Conservation (phyloP, 495 filamentous ascomycete genomes). For the Thermothielavioides terrestris region DNA sequence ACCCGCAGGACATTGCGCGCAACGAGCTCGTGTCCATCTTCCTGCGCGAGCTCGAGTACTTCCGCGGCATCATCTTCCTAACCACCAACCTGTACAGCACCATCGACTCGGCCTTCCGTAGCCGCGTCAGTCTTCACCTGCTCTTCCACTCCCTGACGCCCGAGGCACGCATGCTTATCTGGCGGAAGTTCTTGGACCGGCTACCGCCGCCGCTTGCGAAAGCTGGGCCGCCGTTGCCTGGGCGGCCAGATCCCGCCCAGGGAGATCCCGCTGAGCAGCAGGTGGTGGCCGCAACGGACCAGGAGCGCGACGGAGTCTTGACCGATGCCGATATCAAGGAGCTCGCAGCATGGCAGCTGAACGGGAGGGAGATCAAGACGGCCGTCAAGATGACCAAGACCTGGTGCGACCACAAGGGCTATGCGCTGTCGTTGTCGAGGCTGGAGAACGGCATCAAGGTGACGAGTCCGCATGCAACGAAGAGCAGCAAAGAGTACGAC, state of each 20-base stretch:
- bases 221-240: no score
- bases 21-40: slow-evolving; percentile 48
- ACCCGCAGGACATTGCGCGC: slow-evolving; percentile 38
- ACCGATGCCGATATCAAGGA: slow-evolving; percentile 35
- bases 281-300: background rate
- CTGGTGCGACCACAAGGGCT: slow-evolving; percentile 32
- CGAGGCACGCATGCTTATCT: slow-evolving; percentile 23
- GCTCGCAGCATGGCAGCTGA: slow-evolving; percentile 42
- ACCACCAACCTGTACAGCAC: slow-evolving; percentile 39
- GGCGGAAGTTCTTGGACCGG: slow-evolving; percentile 26
- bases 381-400: slow-evolving; percentile 43
- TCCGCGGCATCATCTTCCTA: slow-evolving; percentile 43
- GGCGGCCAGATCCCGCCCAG: no score
- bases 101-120: slow-evolving; percentile 31
- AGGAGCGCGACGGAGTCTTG: slow-evolving; percentile 17
- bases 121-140: slow-evolving; percentile 27
- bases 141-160: slow-evolving; percentile 22
- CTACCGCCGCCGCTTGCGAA: background rate
- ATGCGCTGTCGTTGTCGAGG: slow-evolving; percentile 25
- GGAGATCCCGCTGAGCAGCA: background rate
- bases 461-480: slow-evolving; percentile 27
- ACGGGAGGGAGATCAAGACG: slow-evolving; percentile 60
- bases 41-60: slow-evolving; percentile 50
- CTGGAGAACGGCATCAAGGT: slow-evolving; percentile 31
- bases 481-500: slow-evolving; percentile 7